Evolutionary conservation across 1,139 yeast genomes (phyloP).

Genomic region (Blastobotrys petasosporus): DNA sequence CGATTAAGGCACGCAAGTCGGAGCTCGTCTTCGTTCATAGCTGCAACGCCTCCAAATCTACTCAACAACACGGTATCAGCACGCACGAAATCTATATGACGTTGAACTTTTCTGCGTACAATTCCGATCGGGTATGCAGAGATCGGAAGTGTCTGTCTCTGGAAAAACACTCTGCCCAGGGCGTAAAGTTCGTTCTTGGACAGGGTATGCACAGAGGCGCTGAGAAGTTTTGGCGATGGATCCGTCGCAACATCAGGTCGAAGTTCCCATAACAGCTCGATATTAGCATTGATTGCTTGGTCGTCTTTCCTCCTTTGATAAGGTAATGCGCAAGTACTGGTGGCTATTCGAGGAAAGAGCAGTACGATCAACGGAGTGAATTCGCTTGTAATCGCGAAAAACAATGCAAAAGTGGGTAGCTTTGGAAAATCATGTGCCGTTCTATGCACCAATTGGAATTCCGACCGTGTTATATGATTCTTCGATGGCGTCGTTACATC

Average conservation of each 20-base stretch:
- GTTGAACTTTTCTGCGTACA: constrained; percentile 16
- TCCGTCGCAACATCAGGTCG: constrained; percentile 5
- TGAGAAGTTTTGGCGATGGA: not conserved
- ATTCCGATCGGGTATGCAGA: constrained; percentile 12
- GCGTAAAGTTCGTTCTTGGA: constrained; percentile 14
- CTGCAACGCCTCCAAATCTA: constrained; percentile 30
- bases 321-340: constrained; percentile 64
- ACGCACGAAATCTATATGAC: constrained; percentile 22
- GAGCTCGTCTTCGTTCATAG: constrained; percentile 25
- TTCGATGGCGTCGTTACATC: constrained; percentile 10
- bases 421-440: constrained; percentile 53
- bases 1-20: constrained; percentile 28
- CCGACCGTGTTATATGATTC: constrained; percentile 42
- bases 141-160: constrained; percentile 15
- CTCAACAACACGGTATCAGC: constrained; percentile 29
- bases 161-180: constrained; percentile 14
- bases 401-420: constrained; percentile 56
- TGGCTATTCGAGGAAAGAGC: constrained; percentile 56
- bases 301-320: constrained; percentile 33
- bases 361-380: constrained; percentile 56
- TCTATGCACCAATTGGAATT: constrained; percentile 52
- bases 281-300: constrained; percentile 14
- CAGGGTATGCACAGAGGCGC: constrained; percentile 18
- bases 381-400: constrained; percentile 57
- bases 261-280: constrained; percentile 11